Base-by-base conservation (phyloP, 164 flowering plant species). In the Stephania japonica region DNA sequence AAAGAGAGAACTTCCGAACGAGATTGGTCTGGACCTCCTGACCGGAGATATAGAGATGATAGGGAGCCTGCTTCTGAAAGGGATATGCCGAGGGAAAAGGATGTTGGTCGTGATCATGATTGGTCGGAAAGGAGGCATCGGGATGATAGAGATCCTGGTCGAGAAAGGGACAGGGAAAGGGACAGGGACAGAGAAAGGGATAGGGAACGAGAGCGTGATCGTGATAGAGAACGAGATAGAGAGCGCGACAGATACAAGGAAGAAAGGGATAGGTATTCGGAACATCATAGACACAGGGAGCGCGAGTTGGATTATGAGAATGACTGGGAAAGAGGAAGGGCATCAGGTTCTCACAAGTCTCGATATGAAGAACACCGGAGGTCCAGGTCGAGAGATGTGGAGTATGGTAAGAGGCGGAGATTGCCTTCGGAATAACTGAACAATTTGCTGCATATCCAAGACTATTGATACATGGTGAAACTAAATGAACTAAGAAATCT, bases 301-400 rank as follows among this genome's bases (percentile, higher is more conserved):
- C 88, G 89, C 44, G 94, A 86, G 23, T 42, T 78, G 25, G 97
- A 88, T 44, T 84, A 87, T 75, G 90, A 88, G 72, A 88, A 86
- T 75, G 95, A 90, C n/a, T 82, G 90, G 89, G 94, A 91, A 16
- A 83, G 89, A 78, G 88, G 90, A 47, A 82, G 90, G 19, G 84
- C 91, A 27, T 89, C 93, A n/a, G 86, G 92, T 74, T 82, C 88
- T 64, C 90, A 88, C 50, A 88, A 86, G 83, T 84, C 92, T 25
- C 82, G 91, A 2, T 88, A 85, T 68, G 97, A 88, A 68, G 92
- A 90, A 16, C 91, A 87, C 6, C 88, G 82, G 24, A 89, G 90
- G 13, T 85, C 91, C 19, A 85, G 89, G 77, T 86, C 93, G 23
- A 85, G 92, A 78, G 97, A 90, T 84, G 89, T 87, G 53, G 97